Base-by-base conservation (phyloP, 2,329 filamentous ascomycete genomes). In the Fusarium sp. region DNA sequence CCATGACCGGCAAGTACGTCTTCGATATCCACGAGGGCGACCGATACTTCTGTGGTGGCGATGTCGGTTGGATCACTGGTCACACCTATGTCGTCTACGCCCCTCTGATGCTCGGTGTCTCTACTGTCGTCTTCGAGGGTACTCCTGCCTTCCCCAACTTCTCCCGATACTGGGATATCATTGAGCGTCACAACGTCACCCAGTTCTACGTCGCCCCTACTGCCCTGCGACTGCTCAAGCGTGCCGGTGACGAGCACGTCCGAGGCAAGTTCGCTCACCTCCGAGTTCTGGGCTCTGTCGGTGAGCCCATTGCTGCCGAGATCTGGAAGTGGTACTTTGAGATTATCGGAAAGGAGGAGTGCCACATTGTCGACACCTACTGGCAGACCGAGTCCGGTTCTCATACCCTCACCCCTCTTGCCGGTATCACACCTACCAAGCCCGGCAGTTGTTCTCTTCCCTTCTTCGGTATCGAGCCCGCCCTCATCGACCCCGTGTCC, bases 251-350 rank as follows among this genome's bases (percentile, higher is more conserved):
- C 82, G 90, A 98, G 81, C 94, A 96, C 81, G 94, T 98, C 79
- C 94, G 94, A 86, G 91, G 93, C 80, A 87, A 94, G 81, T 96
- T 99, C 94, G 93, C 94, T 85, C 90, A 94, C 79, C 89, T 99
- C 72, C 91, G 96, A 81, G 93, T 98, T 7, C 88, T 99, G 22
- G 96, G 96, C 69, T 98, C 96, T 20, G 96, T 99, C 67, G 96
- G 96, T 77, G 96, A 99, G 87, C 96, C 96, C 42, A 99, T 99
- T 79, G 96, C 96, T 20, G 94, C 96, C 24, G 96, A 99, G 84
- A 93, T 99, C 69, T 99, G 96, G 96, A 98, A 98, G 86, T 99
- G 96, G 96, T 99, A 98, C 86, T 96, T 95, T 82, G 95, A 98
- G 84, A 89, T 93, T 77, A 95, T 99, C 62, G 96, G 96, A 80